Evolutionary conservation across 2,329 filamentous ascomycete species (phyloP).

Genomic region (Microdochium paspali): DNA sequence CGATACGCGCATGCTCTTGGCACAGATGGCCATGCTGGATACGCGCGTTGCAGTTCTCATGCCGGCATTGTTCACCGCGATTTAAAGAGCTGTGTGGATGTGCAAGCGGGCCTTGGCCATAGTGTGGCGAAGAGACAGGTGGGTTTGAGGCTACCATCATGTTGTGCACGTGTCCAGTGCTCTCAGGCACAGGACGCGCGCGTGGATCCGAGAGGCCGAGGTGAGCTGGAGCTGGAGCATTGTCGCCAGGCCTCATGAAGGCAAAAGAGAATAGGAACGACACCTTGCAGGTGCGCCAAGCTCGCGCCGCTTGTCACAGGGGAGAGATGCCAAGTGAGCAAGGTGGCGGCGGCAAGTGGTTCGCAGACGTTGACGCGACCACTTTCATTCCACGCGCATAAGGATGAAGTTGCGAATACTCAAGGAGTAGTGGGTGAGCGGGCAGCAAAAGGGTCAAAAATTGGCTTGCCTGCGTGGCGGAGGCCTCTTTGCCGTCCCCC

Average conservation of each 20-base stretch:
- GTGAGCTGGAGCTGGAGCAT: background rate
- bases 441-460: too few species aligned
- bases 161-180: background rate
- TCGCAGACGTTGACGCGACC: background rate
- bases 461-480: background rate
- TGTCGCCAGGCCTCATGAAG: conserved; percentile 1
- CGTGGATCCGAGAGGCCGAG: background rate
- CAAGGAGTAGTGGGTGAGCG: too few species aligned
- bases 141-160: background rate
- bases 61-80: background rate
- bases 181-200: background rate
- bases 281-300: background rate
- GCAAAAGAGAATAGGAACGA: background rate
- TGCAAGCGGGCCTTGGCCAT: background rate
- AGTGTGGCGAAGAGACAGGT: background rate
- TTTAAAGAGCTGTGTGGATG: background rate
- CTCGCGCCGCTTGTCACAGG: background rate
- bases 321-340: background rate
- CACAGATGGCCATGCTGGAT: background rate
- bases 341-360: background rate
- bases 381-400: too few species aligned
- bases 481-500: background rate
- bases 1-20: background rate
- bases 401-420: too few species aligned
- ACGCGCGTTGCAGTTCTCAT: background rate